Evolutionary conservation across 306 rosid species (phyloP).

Genomic region (Casuarina equisetifolia): DNA sequence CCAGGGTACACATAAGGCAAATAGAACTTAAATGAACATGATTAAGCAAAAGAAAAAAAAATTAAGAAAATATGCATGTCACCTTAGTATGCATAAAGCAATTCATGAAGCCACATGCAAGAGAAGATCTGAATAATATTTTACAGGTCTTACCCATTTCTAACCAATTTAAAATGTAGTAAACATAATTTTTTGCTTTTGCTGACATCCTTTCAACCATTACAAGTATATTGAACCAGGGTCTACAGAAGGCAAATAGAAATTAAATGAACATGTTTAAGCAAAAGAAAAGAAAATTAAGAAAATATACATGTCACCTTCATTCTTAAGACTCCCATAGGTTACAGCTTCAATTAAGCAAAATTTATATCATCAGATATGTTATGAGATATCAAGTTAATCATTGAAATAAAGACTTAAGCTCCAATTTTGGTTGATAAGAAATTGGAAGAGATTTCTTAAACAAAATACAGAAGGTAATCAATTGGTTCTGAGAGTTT

Average conservation of each 20-base stretch:
- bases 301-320: background rate
- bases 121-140: background rate
- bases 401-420: background rate
- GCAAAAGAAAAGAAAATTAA: background rate
- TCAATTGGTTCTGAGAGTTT: too few species aligned
- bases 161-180: background rate
- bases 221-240: background rate
- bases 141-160: background rate
- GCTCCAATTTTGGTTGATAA: background rate
- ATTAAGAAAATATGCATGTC: background rate
- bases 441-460: background rate
- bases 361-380: background rate
- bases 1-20: background rate
- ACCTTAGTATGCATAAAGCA: background rate
- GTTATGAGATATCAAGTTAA: background rate
- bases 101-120: background rate
- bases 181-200: background rate
- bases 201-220: slow-evolving; percentile 9
- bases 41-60: background rate
- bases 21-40: background rate
- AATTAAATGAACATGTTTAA: background rate
- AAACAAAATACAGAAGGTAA: background rate
- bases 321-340: background rate
- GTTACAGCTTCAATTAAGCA: background rate
- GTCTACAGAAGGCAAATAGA: background rate